These are phyloP conservation scores for Cladosporium sp. DNA, from an alignment of 2,329 filamentous ascomycete genomes.

Conservation along the genomic window DNA sequence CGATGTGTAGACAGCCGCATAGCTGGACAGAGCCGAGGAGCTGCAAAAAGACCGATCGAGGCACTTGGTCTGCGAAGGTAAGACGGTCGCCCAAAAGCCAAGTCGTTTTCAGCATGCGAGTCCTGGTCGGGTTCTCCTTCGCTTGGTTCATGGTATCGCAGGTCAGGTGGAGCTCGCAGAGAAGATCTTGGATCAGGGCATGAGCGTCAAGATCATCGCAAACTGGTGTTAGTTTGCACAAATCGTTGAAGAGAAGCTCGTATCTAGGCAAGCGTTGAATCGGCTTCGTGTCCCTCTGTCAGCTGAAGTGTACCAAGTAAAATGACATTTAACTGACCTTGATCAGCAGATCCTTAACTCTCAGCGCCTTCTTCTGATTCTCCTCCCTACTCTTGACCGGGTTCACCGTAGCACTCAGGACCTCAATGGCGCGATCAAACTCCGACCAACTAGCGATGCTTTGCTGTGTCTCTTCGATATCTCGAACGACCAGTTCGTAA, in stretches of 20 bases:
- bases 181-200: slow-evolving; percentile 67
- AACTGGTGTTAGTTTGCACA: slow-evolving; percentile 76
- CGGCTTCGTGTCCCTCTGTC: slow-evolving; percentile 50
- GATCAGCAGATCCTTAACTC: slow-evolving; percentile 78
- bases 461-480: slow-evolving; percentile 63
- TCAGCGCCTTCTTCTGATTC: slow-evolving; percentile 67
- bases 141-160: slow-evolving; percentile 77
- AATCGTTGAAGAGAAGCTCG: slow-evolving; percentile 75
- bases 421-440: slow-evolving; percentile 81
- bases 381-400: slow-evolving; percentile 60
- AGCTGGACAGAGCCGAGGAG: slow-evolving; percentile 73
- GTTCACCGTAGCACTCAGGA: slow-evolving; percentile 66
- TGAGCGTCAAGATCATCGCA: slow-evolving; percentile 80
- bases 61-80: slow-evolving; percentile 64
- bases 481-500: slow-evolving; percentile 77
- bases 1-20: slow-evolving; percentile 76
- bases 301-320: no score
- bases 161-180: slow-evolving; percentile 65
- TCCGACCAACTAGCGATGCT: slow-evolving; percentile 67
- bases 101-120: slow-evolving; percentile 68
- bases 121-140: slow-evolving; percentile 67
- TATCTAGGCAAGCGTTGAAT: slow-evolving; percentile 92
- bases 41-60: slow-evolving; percentile 52
- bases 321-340: slow-evolving; percentile 53
- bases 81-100: slow-evolving; percentile 80